Evolutionary conservation across 768 basidiomycete species (phyloP).

Genomic region (Mycena kentingensis): DNA sequence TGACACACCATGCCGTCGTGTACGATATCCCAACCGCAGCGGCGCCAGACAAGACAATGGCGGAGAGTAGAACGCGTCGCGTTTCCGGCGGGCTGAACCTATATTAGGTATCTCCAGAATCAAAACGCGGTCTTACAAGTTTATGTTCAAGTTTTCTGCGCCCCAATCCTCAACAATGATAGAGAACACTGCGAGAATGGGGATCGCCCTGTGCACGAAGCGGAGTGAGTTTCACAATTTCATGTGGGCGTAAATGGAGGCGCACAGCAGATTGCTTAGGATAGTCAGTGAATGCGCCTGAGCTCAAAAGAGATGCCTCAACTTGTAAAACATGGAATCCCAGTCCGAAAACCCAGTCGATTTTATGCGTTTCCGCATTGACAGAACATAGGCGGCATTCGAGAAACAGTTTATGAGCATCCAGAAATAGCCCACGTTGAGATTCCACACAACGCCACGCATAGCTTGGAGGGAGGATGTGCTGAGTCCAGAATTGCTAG

Average conservation of each 20-base stretch:
- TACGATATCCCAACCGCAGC: conserved; percentile 98
- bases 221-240: too few relatives aligned
- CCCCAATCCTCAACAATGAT: conserved; percentile 90
- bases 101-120: conserved; percentile 5
- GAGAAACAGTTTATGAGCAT: conserved; percentile 91
- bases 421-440: conserved; percentile 92
- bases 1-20: conserved; percentile 98
- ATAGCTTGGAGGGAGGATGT: conserved; percentile 42
- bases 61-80: conserved; percentile 74
- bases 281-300: too few relatives aligned
- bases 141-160: conserved; percentile 67
- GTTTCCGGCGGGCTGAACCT: conserved; percentile 76
- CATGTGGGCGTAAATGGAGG: too few relatives aligned
- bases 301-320: too few relatives aligned
- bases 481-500: conserved; percentile 36
- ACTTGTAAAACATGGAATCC: conserved; percentile 99
- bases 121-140: conserved; percentile 72
- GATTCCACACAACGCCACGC: conserved; percentile 45
- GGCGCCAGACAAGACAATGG: conserved; percentile 96
- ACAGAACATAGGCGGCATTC: conserved; percentile 89
- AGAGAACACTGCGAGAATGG: conserved; percentile 82
- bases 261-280: background rate
- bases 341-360: conserved; percentile 92
- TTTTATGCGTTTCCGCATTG: conserved; percentile 98
- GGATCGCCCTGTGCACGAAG: conserved; percentile 73